Base-by-base conservation (phyloP, 169 alveolate genomes). In the Cryptosporidium viatorum region DNA sequence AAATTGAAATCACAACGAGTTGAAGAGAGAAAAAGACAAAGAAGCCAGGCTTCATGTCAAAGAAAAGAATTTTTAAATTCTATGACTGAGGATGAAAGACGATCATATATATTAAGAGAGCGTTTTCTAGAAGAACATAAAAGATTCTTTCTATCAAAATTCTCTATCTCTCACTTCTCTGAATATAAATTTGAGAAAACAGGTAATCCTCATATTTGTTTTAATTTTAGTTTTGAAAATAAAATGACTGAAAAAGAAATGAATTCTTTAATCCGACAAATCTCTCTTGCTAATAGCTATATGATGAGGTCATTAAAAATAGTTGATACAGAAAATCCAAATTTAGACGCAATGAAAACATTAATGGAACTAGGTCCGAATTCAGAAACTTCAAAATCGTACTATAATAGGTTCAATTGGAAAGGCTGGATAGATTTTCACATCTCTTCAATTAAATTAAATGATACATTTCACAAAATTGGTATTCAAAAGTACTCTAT, bases 171-270 rank as follows among this genome's bases (percentile, higher is more conserved):
- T 80, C 89, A 80, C 5, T 59, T 65, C n/a, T 45, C 62, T 37
- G 89, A 80, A 26, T 80, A 80, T 43, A 37, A 3, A 33, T 80
- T 45, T 80, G 31, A 18, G 12, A 48, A 59, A n/a, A 41, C 73
- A 8, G 75, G 75, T 12, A 80, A 80, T 60, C 75, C 73, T 48
- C 87, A 92, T 70, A 92, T 92, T 3, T 92, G 94, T 73, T 92
- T 86, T 84, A 92, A 92, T 59, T 92, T 92, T 29, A 86, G 92
- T 45, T 92, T 92, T 70, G 86, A 84, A 86, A 86, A 67, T 70
- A 62, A 35, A 33, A 92, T 92, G 94, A 92, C 89, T 31, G 94
- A 92, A 65, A 92, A 92, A 29, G 94, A 92, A 84, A 59, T 86
- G 14, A 89, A 86, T n/a, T 89, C 93, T 48, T 85, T 92, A 37